Evolutionary conservation across 2,329 filamentous ascomycete species (phyloP).

Genomic region (Diaporthe longicolla): DNA sequence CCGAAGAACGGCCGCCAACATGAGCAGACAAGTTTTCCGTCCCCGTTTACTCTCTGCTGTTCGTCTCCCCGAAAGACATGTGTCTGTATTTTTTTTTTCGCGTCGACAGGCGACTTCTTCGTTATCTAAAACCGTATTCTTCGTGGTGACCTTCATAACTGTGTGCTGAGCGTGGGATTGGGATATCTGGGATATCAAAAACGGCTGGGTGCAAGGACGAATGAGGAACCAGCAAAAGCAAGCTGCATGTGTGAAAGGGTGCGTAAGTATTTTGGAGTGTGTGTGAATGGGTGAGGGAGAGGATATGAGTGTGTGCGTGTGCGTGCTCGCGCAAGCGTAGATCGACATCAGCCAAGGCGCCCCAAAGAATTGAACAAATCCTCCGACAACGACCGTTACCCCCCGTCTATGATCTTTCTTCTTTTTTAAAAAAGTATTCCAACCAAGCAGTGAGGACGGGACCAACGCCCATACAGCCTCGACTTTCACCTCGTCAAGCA

Average conservation of each 20-base stretch:
- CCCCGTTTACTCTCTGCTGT: background rate
- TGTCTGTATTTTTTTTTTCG: background rate
- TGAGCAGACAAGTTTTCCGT: background rate
- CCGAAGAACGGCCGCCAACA: background rate
- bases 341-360: conserved; percentile 1
- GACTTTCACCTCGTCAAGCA: background rate
- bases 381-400: background rate
- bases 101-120: conserved; percentile 14
- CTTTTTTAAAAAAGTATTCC: conserved; percentile 5
- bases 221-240: conserved; percentile 26
- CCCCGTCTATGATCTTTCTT: conserved; percentile 34
- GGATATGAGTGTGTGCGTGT: background rate
- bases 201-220: conserved; percentile 26
- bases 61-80: background rate
- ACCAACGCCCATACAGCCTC: conserved; percentile 2
- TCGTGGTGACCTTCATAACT: conserved; percentile 28
- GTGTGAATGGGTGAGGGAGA: background rate
- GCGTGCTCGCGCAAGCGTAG: background rate
- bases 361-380: background rate
- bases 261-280: background rate
- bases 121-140: conserved; percentile 31
- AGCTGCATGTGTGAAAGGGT: background rate
- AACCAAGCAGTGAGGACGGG: conserved; percentile 16
- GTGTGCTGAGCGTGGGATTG: conserved; percentile 25
- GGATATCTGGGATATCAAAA: conserved; percentile 39